Evolutionary conservation across 768 basidiomycete genomes (phyloP).

Genomic region (Xerocomellus dryophilus): DNA sequence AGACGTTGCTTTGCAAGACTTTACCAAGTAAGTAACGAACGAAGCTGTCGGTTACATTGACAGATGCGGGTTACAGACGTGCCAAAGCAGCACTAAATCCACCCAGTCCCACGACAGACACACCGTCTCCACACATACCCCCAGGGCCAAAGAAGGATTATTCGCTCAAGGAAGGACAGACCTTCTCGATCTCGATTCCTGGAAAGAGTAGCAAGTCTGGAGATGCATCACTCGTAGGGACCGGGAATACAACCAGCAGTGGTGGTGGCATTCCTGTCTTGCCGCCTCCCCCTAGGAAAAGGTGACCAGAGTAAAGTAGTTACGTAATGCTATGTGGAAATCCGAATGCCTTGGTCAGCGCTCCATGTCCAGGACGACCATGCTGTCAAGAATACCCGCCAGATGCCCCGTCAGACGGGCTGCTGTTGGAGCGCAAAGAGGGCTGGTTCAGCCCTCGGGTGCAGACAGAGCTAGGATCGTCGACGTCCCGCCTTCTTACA

Average conservation of each 20-base stretch:
- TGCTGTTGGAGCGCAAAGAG: conserved; percentile 40
- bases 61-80: conserved; percentile 40
- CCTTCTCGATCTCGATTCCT: conserved; percentile 88
- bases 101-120: conserved; percentile 38
- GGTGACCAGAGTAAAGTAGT: conserved; percentile 34
- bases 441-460: conserved; percentile 77
- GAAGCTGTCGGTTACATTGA: neutral
- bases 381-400: conserved; percentile 56
- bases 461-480: conserved; percentile 82
- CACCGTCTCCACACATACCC: conserved; percentile 66
- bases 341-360: conserved; percentile 10
- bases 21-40: conserved; percentile 59
- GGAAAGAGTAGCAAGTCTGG: conserved; percentile 54
- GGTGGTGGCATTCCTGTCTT: conserved; percentile 62
- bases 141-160: conserved; percentile 89
- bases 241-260: conserved; percentile 24
- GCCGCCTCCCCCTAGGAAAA: conserved; percentile 75
- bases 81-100: conserved; percentile 62
- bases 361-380: conserved; percentile 4
- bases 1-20: conserved; percentile 87
- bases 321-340: conserved; percentile 17
- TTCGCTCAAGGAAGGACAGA: conserved; percentile 91
- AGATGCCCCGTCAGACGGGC: conserved; percentile 24
- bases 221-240: conserved; percentile 36
- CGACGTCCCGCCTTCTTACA: conserved; percentile 72